A percentile compares a stretch with the other conserved stretches of the same genome.
phyloP scores from a whole-genome alignment of 306 rosid species.

The Acacia confusa region DNA sequence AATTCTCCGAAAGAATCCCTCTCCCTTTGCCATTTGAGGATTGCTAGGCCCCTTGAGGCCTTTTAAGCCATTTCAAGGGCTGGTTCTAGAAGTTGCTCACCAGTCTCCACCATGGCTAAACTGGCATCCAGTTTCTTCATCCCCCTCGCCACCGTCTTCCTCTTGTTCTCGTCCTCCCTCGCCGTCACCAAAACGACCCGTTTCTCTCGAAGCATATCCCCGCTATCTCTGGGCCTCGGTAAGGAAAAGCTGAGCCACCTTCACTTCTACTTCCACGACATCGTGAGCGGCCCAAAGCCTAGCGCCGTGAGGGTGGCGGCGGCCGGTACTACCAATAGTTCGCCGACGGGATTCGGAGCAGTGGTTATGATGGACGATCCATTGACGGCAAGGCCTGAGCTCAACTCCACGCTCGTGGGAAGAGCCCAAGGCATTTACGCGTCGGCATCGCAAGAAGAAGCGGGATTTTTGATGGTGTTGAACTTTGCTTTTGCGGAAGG shows the following conservation, averaged over 20 bases:
- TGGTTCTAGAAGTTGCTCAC: neutral
- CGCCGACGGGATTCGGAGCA: slow-evolving; percentile 35
- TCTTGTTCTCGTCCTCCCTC: slow-evolving; percentile 7
- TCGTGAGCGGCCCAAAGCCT: slow-evolving; percentile 37
- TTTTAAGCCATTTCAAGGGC: neutral
- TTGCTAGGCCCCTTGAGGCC: neutral
- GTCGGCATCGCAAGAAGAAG: slow-evolving; percentile 37
- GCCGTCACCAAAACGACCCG: neutral
- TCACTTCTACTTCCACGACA: slow-evolving; percentile 43
- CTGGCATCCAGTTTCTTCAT: neutral
- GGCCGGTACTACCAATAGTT: slow-evolving; percentile 27
- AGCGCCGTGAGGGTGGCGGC: slow-evolving; percentile 29
- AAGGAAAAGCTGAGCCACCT: slow-evolving; percentile 42
- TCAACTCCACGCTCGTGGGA: slow-evolving; percentile 33
- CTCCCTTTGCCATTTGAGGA: neutral
- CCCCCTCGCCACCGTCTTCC: neutral
- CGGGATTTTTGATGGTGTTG: slow-evolving; percentile 31
- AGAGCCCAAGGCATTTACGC: slow-evolving; percentile 43
- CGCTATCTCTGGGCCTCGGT: slow-evolving; percentile 6
- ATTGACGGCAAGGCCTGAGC: slow-evolving; percentile 25
- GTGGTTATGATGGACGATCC: slow-evolving; percentile 42
- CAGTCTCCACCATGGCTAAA: slow-evolving; percentile 19
- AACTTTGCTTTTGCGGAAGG: slow-evolving; percentile 40
- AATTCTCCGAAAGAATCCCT: neutral
- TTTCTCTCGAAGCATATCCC: slow-evolving; percentile 22